Conservation (phyloP, 2,329 filamentous ascomycete genomes). For the Didymella pinodella region DNA sequence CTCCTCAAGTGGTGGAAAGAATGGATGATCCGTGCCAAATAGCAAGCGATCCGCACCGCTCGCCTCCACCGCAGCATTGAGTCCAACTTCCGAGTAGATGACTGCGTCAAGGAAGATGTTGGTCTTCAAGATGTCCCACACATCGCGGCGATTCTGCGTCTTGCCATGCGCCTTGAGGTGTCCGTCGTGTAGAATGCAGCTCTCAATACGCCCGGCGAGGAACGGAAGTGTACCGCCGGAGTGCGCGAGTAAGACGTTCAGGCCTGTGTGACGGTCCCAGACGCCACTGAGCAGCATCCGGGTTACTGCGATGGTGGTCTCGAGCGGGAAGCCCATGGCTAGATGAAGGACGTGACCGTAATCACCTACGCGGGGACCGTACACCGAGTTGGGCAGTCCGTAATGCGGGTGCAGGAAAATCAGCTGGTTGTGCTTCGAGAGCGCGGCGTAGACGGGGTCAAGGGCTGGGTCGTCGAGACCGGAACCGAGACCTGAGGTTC, state of each 20-base stretch:
- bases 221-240: conserved; percentile 90
- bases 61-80: conserved; percentile 74
- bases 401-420: conserved; percentile 94
- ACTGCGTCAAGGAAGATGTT: conserved; percentile 92
- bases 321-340: conserved; percentile 86
- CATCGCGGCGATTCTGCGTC: conserved; percentile 61
- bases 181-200: conserved; percentile 83
- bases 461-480: conserved; percentile 81
- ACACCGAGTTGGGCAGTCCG: conserved; percentile 81
- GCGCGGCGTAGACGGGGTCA: conserved; percentile 73
- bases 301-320: conserved; percentile 89
- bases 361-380: conserved; percentile 73
- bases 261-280: conserved; percentile 74
- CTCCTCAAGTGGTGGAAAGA: conserved; percentile 76
- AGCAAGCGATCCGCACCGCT: conserved; percentile 73
- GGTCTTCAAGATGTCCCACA: conserved; percentile 72
- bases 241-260: conserved; percentile 83
- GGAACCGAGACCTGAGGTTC: conserved; percentile 79
- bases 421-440: conserved; percentile 70
- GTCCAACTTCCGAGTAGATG: conserved; percentile 77
- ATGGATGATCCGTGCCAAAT: conserved; percentile 84
- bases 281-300: conserved; percentile 88
- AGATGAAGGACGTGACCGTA: conserved; percentile 90
- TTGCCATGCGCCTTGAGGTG: conserved; percentile 73
- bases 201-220: conserved; percentile 86